Evolutionary conservation across 306 rosid species (phyloP).

Genomic region (Vicia faba): DNA sequence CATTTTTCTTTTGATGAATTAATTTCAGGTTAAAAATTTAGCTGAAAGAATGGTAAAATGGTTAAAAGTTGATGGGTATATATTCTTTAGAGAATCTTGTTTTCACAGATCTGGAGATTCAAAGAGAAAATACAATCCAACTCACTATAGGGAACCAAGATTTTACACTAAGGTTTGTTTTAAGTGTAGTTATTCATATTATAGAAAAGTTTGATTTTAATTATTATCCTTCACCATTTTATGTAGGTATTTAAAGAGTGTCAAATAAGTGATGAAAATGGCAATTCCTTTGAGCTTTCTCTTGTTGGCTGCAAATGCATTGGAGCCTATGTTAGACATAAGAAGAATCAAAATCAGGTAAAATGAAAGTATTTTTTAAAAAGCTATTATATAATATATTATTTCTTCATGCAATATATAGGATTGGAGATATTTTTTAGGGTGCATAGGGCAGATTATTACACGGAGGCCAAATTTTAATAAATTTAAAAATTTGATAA

Average conservation of each 20-base stretch:
- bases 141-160: conserved; percentile 94
- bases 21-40: conserved; percentile 65
- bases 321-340: conserved; percentile 91
- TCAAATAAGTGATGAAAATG: conserved; percentile 54
- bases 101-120: conserved; percentile 96
- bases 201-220: conserved; percentile 15
- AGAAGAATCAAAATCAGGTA: conserved; percentile 96
- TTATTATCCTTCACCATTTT: neutral
- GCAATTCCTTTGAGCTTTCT: conserved; percentile 75
- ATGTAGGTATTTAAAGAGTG: conserved; percentile 74
- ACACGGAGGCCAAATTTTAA: no score
- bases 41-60: conserved; percentile 83
- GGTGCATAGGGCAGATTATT: no score
- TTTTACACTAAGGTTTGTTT: conserved; percentile 81
- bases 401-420: no score
- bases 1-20: conserved; percentile 22
- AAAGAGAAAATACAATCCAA: conserved; percentile 87
- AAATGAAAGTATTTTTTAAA: no score
- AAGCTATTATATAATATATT: no score
- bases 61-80: conserved; percentile 81
- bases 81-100: conserved; percentile 96
- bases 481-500: no score
- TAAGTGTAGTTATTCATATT: neutral
- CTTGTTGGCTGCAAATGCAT: conserved; percentile 91
- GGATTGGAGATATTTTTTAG: no score